Evolutionary conservation across 2,329 filamentous ascomycete species (phyloP), one percentile per base, ranked within the genome.

Genomic region (Raffaelea arxii): DNA sequence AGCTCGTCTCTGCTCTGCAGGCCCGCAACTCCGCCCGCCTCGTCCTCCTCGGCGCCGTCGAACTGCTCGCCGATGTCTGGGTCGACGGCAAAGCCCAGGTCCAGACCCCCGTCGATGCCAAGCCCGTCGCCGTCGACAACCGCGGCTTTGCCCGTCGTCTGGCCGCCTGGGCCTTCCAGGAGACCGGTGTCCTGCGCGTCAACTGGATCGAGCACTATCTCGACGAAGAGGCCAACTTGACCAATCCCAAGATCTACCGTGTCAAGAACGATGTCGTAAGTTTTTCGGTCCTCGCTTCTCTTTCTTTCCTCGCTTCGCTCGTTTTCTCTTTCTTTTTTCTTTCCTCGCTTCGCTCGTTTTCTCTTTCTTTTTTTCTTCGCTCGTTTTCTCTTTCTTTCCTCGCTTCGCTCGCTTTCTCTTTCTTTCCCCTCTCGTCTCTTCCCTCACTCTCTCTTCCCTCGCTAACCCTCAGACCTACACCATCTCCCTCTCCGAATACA

Each of bases 261-360:
- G 82, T 98, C 63, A 98, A 97, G 77, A 95, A 88, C 67, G 84
- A 96, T 61, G 90, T 96, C 58, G 90, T 95, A 78, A 62, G 88
- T 86, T 9, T 39, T 14, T 7, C 14, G n/a, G 9, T 32, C 16
- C 10, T 32, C 16, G 16, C 19, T 36, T 18, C 6, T 16, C 19
- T 16, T n/a, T 18, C 14, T 36, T 36, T 36, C 19, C 6, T 36
- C 6, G 16, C 19, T 36, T n/a, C 14, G 16, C 19, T 36, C 27
- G 16, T 16, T 16, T 16, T 12, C 6, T 36, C 19, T 36, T 36
- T 10, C 27, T 25, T 30, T 41, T 44, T 21, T 22, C 14, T 25
- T n/a, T 18, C 35, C 21, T 22, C 10, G 4, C 16, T 23, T n/a
- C n/a, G n/a, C n/a, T n/a, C n/a, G n/a, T n/a, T n/a, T n/a, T n/a